Conservation (phyloP, 1,284 basidiomycete genomes). For the Moniliophthora roreri region DNA sequence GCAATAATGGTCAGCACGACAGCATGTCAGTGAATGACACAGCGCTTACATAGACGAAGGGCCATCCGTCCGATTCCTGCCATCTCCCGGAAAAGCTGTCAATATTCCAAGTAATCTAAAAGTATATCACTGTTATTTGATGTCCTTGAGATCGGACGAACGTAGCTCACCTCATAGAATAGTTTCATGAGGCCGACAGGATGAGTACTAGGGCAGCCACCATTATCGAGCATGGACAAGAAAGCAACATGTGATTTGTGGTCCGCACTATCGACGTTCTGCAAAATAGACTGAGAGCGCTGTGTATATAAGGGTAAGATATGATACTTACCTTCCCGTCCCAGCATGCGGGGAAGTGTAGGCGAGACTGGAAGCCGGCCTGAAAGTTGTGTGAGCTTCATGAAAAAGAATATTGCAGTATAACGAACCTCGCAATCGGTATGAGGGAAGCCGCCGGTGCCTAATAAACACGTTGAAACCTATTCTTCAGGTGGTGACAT, state of each 20-base stretch:
- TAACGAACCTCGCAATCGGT: slow-evolving; percentile 42
- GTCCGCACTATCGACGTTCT: slow-evolving; percentile 24
- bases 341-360: slow-evolving; percentile 52
- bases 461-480: not conserved
- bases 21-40: not conserved
- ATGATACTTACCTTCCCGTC: slow-evolving; percentile 34
- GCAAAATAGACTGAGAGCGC: not conserved
- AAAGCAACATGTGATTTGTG: slow-evolving; percentile 35
- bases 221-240: slow-evolving; percentile 38
- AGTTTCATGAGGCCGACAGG: slow-evolving; percentile 45
- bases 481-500: not conserved
- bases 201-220: slow-evolving; percentile 44
- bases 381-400: too few relatives aligned
- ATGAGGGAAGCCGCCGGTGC: slow-evolving; percentile 33
- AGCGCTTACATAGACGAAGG: slow-evolving; percentile 36
- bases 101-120: slow-evolving; percentile 44
- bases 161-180: slow-evolving; percentile 40
- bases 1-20: not conserved
- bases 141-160: not conserved
- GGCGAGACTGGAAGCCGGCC: slow-evolving; percentile 33
- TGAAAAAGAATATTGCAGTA: too few relatives aligned
- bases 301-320: too few relatives aligned
- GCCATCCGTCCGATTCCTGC: slow-evolving; percentile 37
- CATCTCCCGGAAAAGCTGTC: slow-evolving; percentile 34
- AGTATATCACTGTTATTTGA: too few relatives aligned